Base-by-base conservation (phyloP, 768 basidiomycete species). In the Lepiota venenata region DNA sequence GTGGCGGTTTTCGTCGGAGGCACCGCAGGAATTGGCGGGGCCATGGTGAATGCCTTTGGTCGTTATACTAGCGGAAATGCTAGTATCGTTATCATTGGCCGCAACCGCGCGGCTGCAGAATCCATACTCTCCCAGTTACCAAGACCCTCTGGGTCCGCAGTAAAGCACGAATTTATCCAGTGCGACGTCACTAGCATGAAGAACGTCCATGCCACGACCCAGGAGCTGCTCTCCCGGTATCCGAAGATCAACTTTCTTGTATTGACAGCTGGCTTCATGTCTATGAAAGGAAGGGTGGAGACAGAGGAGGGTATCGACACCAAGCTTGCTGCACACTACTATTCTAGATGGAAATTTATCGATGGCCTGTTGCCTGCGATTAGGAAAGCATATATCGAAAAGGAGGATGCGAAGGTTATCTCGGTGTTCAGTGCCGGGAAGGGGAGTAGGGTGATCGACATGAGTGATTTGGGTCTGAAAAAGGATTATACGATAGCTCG, bases 221-320 rank as follows among this genome's bases (percentile, higher is more conserved):
- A 63, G 41, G 64, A 70, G 40, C 66, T 75, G 39, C 65, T 64
- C 14, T 40, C 61, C 3, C 64, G 66, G 2, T 41, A 78, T 21
- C 68, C 73, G 2, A 79, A 77, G 62, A 62, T 83, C 59, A 82
- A 82, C 65, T 80, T 73, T 62, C 69, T 83, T 38, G 69, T 79
- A 11, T 58, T 79, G 61, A 69, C 73, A 5, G 66, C 76, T 2
- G 81, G 80, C 0, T 64, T 76, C 38, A 55, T 80, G 54, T 68
- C 71, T n/a, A 57, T 72, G 59, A 62, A 64, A 6, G 74, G 77
- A 9, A 61, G 66, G n/a, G 58, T 63, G 35, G 68, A 68, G 44
- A 69, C 71, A 1, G 59, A 58, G 38, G 71, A 72, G 43, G 70
- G 67, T 2, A 61, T 71, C 16, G 71, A 72, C 50, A 67, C 57